Evolutionary conservation across 768 basidiomycete species (phyloP).

Genomic region (Dentipellis sp.): DNA sequence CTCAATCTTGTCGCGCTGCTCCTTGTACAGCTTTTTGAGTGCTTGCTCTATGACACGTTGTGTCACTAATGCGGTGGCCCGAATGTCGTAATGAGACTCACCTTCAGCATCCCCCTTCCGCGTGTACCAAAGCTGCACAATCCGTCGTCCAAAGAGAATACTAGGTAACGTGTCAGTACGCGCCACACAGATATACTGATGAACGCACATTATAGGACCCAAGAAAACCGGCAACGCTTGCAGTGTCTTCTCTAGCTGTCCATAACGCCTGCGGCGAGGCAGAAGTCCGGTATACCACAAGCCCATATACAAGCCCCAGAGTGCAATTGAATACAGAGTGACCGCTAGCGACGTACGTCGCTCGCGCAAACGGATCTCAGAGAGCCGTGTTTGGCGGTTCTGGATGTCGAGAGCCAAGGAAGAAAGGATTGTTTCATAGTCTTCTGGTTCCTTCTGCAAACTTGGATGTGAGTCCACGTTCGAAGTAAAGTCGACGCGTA

Average conservation of each 20-base stretch:
- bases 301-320: constrained; percentile 64
- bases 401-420: constrained; percentile 59
- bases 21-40: constrained; percentile 60
- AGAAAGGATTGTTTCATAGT: constrained; percentile 71
- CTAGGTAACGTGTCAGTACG: constrained; percentile 23
- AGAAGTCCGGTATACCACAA: constrained; percentile 63
- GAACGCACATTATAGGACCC: constrained; percentile 72
- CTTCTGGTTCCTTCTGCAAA: constrained; percentile 46
- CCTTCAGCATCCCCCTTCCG: constrained; percentile 77
- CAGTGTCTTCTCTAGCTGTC: constrained; percentile 31
- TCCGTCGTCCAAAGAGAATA: constrained; percentile 67
- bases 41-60: constrained; percentile 53
- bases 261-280: constrained; percentile 25
- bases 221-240: constrained; percentile 52
- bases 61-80: constrained; percentile 3
- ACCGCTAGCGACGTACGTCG: constrained; percentile 67
- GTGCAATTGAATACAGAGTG: constrained; percentile 68
- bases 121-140: constrained; percentile 79
- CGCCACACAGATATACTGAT: not conserved
- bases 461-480: not conserved
- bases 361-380: constrained; percentile 81
- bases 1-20: constrained; percentile 80
- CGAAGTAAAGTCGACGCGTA: not conserved
- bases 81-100: constrained; percentile 22
- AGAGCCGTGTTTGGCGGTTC: constrained; percentile 62